Evolutionary conservation across 2,329 filamentous ascomycete species (phyloP), one percentile per base, ranked within the genome.

Genomic region (Aspergillus tubingensis): DNA sequence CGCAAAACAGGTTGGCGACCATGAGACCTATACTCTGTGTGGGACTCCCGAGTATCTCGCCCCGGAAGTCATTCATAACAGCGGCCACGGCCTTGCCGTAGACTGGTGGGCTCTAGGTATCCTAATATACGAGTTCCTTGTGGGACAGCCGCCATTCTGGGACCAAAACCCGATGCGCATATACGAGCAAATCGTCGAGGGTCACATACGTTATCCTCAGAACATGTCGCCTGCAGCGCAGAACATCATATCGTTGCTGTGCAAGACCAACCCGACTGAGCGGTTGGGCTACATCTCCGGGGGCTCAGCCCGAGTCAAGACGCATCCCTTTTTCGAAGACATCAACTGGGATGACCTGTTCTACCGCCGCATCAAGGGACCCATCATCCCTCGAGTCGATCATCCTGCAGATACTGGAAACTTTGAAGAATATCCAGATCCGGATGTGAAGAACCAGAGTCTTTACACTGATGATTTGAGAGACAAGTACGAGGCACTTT

Each of bases 101-200:
- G 86, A 89, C 74, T 89, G 86, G 86, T 89, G 86, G 86, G 86
- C 86, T 2, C 81, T 88, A 61, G 86, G 86, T 25, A 88, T 89
- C 63, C 76, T 89, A 32, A 85, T 88, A 44, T 88, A 88, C 72
- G 86, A 89, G 67, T 88, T 89, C 69, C 77, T 89, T 19, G 86
- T 88, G 53, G 86, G 86, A 54, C 86, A 88, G 67, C 86, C 86
- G 21, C 86, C 86, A 1, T 89, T 88, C 72, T 89, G 86, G 86
- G 86, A 88, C 70, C 84, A 87, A 61, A 88, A 88, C 65, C 86
- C 86, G 3, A 87, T 88, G 84, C 86, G 86, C 62, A 88, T 88
- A 63, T 88, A 88, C 71, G 86, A 88, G 72, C 86, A 86, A 70
- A 89, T 89, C 64, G 85, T 88, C 13, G 83, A 86, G 72, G 86